A percentile compares a stretch with the other conserved stretches of the same genome.
phyloP scores from a whole-genome alignment of 2,329 filamentous ascomycete genomes.

The Alternaria alternata region DNA sequence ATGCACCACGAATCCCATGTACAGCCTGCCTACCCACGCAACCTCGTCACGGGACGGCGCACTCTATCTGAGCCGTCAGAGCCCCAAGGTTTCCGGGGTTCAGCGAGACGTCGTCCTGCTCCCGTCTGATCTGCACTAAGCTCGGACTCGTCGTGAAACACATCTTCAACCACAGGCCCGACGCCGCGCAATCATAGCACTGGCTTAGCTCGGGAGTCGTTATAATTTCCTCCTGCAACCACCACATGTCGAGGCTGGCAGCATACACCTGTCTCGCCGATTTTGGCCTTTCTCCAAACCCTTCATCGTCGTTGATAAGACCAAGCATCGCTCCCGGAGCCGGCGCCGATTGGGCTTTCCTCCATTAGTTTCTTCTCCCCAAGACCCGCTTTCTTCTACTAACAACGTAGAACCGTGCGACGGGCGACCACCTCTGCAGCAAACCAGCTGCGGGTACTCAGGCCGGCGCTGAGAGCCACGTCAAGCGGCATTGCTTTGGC shows the following conservation, averaged over 20 bases:
- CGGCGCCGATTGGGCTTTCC: conserved; percentile 10
- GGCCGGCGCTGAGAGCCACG: background rate
- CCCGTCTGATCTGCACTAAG: conserved; percentile 39
- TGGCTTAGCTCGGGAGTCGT: background rate
- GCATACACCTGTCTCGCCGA: conserved; percentile 9
- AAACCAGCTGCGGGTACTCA: conserved; percentile 1
- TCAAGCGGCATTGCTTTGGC: conserved; percentile 4
- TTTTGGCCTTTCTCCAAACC: conserved; percentile 1
- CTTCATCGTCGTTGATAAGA: background rate
- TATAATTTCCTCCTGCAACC: conserved; percentile 5
- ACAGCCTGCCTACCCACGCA: background rate
- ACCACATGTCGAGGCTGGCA: background rate
- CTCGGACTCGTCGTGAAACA: conserved; percentile 32
- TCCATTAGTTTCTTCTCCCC: conserved; percentile 7
- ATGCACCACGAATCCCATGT: background rate
- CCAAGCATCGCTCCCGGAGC: conserved; percentile 1
- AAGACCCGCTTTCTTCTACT: conserved; percentile 17
- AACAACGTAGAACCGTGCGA: conserved; percentile 14
- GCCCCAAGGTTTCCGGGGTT: conserved; percentile 6
- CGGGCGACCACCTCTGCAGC: conserved; percentile 2
- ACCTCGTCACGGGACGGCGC: conserved; percentile 13
- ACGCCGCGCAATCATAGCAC: background rate
- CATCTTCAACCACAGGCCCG: conserved; percentile 1
- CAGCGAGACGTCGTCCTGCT: conserved; percentile 31
- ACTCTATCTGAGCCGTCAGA: conserved; percentile 10